Conservation (phyloP, 2,329 filamentous ascomycete genomes). For the Calcarisporium arbuscula region DNA sequence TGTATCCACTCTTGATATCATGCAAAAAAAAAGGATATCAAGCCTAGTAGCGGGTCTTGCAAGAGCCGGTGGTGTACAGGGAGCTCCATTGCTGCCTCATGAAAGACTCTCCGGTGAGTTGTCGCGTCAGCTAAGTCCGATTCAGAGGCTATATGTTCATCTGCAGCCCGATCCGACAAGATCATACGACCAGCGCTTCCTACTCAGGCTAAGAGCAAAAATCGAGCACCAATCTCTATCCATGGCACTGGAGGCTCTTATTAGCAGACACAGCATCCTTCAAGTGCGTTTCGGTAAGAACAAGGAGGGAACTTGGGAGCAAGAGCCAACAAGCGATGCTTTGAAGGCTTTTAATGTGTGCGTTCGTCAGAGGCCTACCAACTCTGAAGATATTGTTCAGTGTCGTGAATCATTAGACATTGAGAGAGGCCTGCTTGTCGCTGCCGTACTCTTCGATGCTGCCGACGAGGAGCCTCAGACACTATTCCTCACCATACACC, state of each 20-base stretch:
- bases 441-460: background rate
- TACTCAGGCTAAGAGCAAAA: background rate
- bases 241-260: conserved; percentile 2
- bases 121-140: conserved; percentile 1
- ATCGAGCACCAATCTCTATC: background rate
- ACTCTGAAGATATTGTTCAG: conserved; percentile 1
- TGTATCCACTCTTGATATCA: conserved; percentile 5
- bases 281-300: conserved; percentile 2
- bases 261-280: conserved; percentile 5
- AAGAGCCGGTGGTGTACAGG: background rate
- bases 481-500: conserved; percentile 23
- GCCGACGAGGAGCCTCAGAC: conserved; percentile 8
- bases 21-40: conserved; percentile 7
- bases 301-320: background rate
- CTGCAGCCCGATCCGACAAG: background rate
- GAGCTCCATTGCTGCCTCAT: background rate
- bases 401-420: conserved; percentile 5
- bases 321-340: conserved; percentile 1
- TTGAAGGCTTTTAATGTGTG: conserved; percentile 5
- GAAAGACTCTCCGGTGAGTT: background rate
- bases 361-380: conserved; percentile 2
- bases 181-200: conserved; percentile 2
- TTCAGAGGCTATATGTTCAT: conserved; percentile 2
- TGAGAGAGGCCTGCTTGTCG: conserved; percentile 5
- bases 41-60: background rate